Evolutionary conservation across 2,329 filamentous ascomycete genomes (phyloP), one percentile per base, ranked within the genome.

Genomic region (Colletotrichum trifolii): DNA sequence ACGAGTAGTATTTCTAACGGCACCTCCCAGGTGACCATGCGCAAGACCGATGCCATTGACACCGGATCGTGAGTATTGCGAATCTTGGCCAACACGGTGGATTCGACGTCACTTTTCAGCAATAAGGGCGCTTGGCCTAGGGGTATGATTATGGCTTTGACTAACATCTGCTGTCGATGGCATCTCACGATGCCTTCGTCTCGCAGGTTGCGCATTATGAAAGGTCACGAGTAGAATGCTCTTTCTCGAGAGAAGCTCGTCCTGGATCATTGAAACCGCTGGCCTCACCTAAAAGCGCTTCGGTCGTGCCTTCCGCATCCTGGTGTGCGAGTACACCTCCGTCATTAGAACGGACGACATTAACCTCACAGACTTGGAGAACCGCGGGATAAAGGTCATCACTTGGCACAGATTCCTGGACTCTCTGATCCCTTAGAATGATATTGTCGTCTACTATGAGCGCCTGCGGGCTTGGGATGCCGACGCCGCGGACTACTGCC

Each of bases 401-500:
- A 71, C 78, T 46, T 82, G 77, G 71, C 80, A 82, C 42, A 80
- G 80, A 34, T 48, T 38, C 43, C 74, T 74, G 7, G 79, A 83
- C 65, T 74, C 73, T 1, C 38, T 78, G 1, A 74, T 82, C n/a
- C 69, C 73, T 6, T 71, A 75, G 3, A 67, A 71, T 25, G 73
- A 71, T 2, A 74, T 76, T 7, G 69, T 73, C n/a, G 62, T 74
- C 42, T 80, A 78, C 67, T 59, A 52, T 40, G 38, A 52, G 9
- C 46, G 46, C 12, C 46, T 59, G 36, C 35, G 10, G 12, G 55
- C 36, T 8, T 40, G 57, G n/a, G 17, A 68, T 42, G 25, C 38
- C 1, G 67, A 74, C 7, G 43, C 82, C 12, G 82, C 81, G 2
- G 79, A 83, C 8, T 84, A 83, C 72, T 89, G 85, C 72, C 72